Evolutionary conservation across 2,329 filamentous ascomycete genomes (phyloP).

Genomic region (Magnaporthiopsis rhizophila): DNA sequence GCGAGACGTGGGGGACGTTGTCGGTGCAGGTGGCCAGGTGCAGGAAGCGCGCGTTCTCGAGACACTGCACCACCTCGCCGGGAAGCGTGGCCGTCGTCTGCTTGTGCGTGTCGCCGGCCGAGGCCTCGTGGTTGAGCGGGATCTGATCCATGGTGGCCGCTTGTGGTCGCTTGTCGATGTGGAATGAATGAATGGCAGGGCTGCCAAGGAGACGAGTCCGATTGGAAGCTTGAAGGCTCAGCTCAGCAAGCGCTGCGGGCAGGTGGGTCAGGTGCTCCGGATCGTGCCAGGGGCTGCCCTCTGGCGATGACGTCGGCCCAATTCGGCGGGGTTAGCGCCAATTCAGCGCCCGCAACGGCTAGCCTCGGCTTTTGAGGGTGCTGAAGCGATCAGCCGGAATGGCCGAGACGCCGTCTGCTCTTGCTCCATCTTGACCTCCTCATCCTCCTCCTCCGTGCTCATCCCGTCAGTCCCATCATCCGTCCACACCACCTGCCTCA

Average conservation of each 20-base stretch:
- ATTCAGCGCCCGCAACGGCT: conserved; percentile 5
- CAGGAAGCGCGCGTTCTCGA: conserved; percentile 93
- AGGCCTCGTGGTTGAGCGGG: conserved; percentile 67
- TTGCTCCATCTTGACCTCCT: background rate
- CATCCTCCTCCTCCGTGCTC: background rate
- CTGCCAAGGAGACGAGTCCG: too few species aligned
- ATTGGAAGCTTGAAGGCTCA: too few species aligned
- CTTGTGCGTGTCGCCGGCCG: conserved; percentile 64
- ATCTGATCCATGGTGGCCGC: conserved; percentile 49
- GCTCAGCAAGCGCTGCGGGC: background rate
- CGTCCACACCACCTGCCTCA: background rate
- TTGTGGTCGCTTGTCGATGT: too few species aligned
- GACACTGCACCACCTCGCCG: conserved; percentile 76
- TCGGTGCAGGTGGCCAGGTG: conserved; percentile 87
- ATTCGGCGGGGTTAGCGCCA: conserved; percentile 7
- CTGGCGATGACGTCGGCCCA: conserved; percentile 5
- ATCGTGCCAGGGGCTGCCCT: background rate
- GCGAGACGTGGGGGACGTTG: conserved; percentile 80
- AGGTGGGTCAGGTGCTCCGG: background rate
- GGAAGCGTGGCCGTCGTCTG: conserved; percentile 65
- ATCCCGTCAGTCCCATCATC: background rate
- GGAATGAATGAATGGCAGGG: too few species aligned
- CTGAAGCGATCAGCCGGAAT: background rate
- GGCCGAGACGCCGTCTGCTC: background rate
- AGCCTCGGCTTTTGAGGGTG: conserved; percentile 10